These are phyloP conservation scores for Coemansia aciculifera DNA, from an alignment of 192 early-diverging fungal genomes.

Conservation along the genomic window DNA sequence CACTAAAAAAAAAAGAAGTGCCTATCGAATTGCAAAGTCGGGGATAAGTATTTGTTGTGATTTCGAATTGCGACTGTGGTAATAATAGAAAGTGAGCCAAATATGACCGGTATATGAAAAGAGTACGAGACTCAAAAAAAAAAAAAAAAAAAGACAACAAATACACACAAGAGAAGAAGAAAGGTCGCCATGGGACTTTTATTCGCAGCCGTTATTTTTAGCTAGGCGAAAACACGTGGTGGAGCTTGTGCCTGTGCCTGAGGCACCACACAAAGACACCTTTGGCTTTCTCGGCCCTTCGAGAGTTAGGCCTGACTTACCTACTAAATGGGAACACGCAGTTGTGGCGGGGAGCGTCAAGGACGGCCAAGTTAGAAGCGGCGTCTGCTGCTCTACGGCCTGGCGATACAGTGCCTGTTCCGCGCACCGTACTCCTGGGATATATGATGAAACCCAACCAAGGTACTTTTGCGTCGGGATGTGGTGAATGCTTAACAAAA, in stretches of 20 bases:
- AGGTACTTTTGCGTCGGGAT: background rate
- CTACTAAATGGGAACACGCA: background rate
- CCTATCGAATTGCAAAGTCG: background rate
- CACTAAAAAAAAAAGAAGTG: background rate
- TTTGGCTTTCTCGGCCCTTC: background rate
- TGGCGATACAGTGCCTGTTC: slow-evolving; percentile 2
- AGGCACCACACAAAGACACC: background rate
- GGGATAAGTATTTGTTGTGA: slow-evolving; percentile 4
- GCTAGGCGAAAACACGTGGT: background rate
- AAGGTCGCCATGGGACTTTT: background rate
- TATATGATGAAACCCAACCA: background rate
- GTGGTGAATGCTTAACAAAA: background rate
- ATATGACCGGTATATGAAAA: background rate
- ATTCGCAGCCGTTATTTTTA: background rate
- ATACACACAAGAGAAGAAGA: background rate
- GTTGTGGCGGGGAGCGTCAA: background rate
- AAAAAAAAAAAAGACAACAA: background rate
- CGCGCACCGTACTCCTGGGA: background rate
- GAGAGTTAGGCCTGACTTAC: background rate
- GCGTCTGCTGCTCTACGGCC: background rate
- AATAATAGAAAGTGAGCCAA: background rate
- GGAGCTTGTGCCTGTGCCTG: background rate
- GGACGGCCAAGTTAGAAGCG: background rate
- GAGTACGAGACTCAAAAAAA: background rate
- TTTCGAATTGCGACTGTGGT: background rate